Base-by-base conservation (phyloP, 768 basidiomycete species). In the Mycena galericulata region DNA sequence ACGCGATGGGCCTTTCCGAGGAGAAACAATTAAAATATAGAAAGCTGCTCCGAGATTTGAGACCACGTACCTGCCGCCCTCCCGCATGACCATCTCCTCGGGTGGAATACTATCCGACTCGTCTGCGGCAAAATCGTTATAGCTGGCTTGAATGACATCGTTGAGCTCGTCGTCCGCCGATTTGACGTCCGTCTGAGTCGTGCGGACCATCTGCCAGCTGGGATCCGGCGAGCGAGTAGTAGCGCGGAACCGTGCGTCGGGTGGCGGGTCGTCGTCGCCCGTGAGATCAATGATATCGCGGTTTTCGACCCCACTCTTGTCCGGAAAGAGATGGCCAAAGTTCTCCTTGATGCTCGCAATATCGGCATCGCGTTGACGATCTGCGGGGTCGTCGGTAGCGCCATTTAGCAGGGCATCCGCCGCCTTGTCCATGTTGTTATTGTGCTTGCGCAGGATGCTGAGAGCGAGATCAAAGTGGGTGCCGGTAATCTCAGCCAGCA, bases 1-100 rank as follows among this genome's bases (percentile, higher is more conserved):
- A 72, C 10, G 90, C 90, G 34, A 94, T 85, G 15, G 93, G 93
- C n/a, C 92, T 94, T 46, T 9, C 60, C 2, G 60, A 47, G 9
- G n/a, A 8, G 30, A 59, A 58, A 18, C 5, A 46, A 22, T 10
- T 22, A 22, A 20, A 17, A 6, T 18, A n/a, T 53, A 14, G 20
- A n/a, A 34, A 36, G 18, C 20, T 4, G 34, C 17, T 3, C n/a
- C 2, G 4, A 36, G 17, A n/a, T n/a, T n/a, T 11, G 3, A 29
- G 29, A 40, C 20, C 20, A 65, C 62, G 29, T 22, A 72, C 70
- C 70, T 43, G 0, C 38, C 55, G 15, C 43, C 67, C 41, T 72
- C 67, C 1, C 70, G 62, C 27, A 45, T 14, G 4, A 9, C 20
- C 18, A 61, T 29, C 8, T 63, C 67, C 24, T 72, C 67, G 10